Evolutionary conservation across 169 alveolate species (phyloP).

Genomic region (Neospora caninum): DNA sequence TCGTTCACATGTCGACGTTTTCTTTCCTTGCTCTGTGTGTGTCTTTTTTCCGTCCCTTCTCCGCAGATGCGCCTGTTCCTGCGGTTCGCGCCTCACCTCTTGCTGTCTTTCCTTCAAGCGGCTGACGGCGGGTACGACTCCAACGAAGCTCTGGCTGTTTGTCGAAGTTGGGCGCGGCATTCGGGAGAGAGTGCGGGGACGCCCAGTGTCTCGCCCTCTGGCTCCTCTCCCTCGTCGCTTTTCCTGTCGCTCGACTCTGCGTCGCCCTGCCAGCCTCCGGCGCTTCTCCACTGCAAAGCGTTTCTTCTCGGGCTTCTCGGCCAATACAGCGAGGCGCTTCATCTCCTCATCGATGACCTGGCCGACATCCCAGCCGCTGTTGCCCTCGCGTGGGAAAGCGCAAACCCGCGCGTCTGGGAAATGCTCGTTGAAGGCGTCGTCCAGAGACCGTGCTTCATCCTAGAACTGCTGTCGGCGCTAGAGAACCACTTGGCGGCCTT

Average conservation of each 20-base stretch:
- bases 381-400: not conserved
- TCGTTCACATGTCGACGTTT: not conserved
- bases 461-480: conserved; percentile 33
- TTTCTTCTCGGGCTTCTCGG: conserved; percentile 20
- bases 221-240: not conserved
- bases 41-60: not conserved
- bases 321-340: conserved; percentile 11
- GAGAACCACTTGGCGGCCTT: conserved; percentile 11
- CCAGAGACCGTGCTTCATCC: not conserved
- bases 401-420: conserved; percentile 35
- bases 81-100: conserved; percentile 30
- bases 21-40: not conserved
- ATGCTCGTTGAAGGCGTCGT: not conserved
- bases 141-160: conserved; percentile 18
- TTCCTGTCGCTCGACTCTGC: not conserved
- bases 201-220: not conserved
- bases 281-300: conserved; percentile 26
- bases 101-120: not conserved
- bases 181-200: not conserved
- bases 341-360: conserved; percentile 6
- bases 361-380: conserved; percentile 40
- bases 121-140: conserved; percentile 33
- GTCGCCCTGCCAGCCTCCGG: not conserved
- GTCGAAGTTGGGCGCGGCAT: not conserved
- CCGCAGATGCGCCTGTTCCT: conserved; percentile 5